These are phyloP conservation scores for Millerago galiae DNA, from an alignment of 805 yeast genomes.

Conservation along the genomic window DNA sequence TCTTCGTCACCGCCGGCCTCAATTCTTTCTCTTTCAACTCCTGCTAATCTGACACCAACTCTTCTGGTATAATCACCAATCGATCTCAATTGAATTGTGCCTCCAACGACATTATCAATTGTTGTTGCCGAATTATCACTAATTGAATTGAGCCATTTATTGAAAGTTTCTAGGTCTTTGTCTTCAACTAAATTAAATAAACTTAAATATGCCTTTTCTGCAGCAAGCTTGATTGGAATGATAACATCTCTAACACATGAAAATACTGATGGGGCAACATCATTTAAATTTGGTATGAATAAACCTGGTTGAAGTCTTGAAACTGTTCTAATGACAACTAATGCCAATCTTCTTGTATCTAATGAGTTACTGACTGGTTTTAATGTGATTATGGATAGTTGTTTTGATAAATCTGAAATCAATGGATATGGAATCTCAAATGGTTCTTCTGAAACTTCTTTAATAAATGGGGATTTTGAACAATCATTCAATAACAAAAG, in stretches of 20 bases:
- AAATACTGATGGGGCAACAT: slow-evolving; percentile 68
- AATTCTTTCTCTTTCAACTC: slow-evolving; percentile 80
- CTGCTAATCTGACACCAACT: slow-evolving; percentile 82
- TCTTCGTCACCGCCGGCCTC: slow-evolving; percentile 89
- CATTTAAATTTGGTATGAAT: slow-evolving; percentile 47
- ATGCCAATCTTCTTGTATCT: slow-evolving; percentile 74
- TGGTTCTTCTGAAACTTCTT: slow-evolving; percentile 21
- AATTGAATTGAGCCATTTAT: slow-evolving; percentile 52
- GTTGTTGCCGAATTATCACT: slow-evolving; percentile 28
- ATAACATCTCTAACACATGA: slow-evolving; percentile 79
- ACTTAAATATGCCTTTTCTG: slow-evolving; percentile 81
- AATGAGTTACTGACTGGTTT: slow-evolving; percentile 54
- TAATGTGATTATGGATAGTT: slow-evolving; percentile 42
- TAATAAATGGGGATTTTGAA: slow-evolving; percentile 29
- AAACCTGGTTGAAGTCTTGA: slow-evolving; percentile 54
- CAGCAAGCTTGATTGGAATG: slow-evolving; percentile 89
- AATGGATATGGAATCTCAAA: slow-evolving; percentile 39
- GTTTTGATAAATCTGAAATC: slow-evolving; percentile 37
- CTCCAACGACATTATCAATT: slow-evolving; percentile 36
- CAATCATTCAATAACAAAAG: slow-evolving; percentile 49
- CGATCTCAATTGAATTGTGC: slow-evolving; percentile 61
- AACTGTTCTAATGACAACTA: slow-evolving; percentile 70
- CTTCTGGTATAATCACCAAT: slow-evolving; percentile 85
- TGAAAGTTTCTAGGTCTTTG: slow-evolving; percentile 44
- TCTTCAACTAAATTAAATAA: slow-evolving; percentile 71